phyloP scores from a whole-genome alignment of 1,284 basidiomycete species.

The Neotropicomus parvogracilis region DNA sequence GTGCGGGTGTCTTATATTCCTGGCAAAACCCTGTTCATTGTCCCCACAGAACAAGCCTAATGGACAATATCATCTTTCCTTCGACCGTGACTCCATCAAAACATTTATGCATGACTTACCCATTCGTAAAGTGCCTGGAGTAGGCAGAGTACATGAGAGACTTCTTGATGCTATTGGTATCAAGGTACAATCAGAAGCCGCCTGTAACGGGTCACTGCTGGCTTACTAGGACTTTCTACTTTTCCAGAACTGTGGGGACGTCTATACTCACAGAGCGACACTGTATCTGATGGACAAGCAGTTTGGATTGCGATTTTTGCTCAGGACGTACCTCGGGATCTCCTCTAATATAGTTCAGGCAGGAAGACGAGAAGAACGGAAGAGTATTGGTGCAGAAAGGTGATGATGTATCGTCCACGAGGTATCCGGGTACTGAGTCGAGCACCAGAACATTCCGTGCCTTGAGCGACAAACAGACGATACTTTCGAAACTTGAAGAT shows the following conservation, averaged over 20 bases:
- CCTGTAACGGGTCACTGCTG: background rate
- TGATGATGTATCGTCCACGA: constrained; percentile 28
- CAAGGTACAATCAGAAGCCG: constrained; percentile 47
- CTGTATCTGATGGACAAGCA: constrained; percentile 82
- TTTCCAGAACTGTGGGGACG: constrained; percentile 79
- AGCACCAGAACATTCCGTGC: constrained; percentile 70
- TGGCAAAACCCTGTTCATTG: constrained; percentile 1
- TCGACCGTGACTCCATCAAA: constrained; percentile 60
- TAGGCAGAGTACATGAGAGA: constrained; percentile 85
- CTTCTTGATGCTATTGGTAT: constrained; percentile 83
- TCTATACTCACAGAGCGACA: constrained; percentile 67
- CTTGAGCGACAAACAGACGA: constrained; percentile 57
- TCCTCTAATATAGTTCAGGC: constrained; percentile 79
- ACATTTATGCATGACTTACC: constrained; percentile 73
- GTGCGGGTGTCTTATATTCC: constrained; percentile 34
- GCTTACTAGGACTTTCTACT: constrained; percentile 2
- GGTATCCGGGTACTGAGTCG: background rate
- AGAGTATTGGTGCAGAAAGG: constrained; percentile 89
- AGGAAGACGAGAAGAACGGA: constrained; percentile 72
- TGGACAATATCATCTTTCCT: constrained; percentile 79
- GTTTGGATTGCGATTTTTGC: constrained; percentile 71
- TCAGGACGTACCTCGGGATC: constrained; percentile 80
- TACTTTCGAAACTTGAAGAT: constrained; percentile 73
- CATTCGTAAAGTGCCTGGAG: constrained; percentile 82
- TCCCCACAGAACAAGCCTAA: constrained; percentile 82